Base-by-base conservation (phyloP, 768 basidiomycete species). In the Boletus patriciae region DNA sequence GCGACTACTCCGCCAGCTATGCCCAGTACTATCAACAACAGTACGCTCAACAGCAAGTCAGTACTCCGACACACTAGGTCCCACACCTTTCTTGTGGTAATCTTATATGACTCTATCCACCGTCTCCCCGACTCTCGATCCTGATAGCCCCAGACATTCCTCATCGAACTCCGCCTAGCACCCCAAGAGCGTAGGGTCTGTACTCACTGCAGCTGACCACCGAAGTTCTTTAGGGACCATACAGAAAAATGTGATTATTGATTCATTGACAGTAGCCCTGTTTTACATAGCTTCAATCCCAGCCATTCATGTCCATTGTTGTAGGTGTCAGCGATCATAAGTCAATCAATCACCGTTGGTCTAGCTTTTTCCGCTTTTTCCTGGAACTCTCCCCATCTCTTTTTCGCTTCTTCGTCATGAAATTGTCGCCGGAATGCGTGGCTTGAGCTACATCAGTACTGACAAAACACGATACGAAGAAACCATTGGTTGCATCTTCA, bases 391-490 rank as follows among this genome's bases (percentile, higher is more conserved):
- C 27, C 9, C 46, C 64, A 33, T 54, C 63, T 49, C 63, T 63
- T 48, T 62, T 74, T 55, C 73, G 72, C 59, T 69, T 74, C 46
- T 60, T 62, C 21, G 42, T 15, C 2, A 3, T n/a, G 41, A 46
- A 51, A 52, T 63, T 46, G 43, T 56, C 45, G 33, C n/a, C 4
- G 16, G 53, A 48, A 38, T 52, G 19, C 9, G 29, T 34, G 44
- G 38, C 16, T 46, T 38, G 54, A 40, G 34, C 4, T 9, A 31
- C 46, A 4, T 59, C 21, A 16, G 15, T 18, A 11, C 46, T 63
- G 38, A 92, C 76, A 69, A 98, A 94, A 70, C 90, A 97, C n/a
- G 92, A 87, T 23, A 99, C 95, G 64, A 99, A 99, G 77, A 99
- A 99, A 0, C 97, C 97, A 66, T 98, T 98, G 13, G 92, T 94